Conservation (phyloP, 129 eudicot species). For the Erigeron canadensis region DNA sequence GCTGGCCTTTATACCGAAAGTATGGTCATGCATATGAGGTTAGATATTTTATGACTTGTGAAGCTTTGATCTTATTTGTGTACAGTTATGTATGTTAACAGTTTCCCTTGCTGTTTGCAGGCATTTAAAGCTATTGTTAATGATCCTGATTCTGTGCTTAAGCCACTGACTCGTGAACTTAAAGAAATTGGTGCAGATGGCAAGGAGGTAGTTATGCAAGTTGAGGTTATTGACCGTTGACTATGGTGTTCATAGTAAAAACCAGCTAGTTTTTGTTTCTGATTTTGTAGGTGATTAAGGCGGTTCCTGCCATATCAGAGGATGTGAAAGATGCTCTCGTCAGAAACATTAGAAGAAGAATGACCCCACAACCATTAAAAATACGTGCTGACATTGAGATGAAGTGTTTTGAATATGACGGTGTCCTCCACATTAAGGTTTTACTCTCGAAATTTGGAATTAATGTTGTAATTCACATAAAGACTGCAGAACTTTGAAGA, state of each 20-base stretch:
- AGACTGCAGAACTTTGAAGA: not conserved
- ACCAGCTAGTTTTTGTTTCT: not conserved
- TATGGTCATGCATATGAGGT: constrained; percentile 82
- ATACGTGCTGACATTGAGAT: constrained; percentile 70
- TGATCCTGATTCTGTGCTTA: constrained; percentile 60
- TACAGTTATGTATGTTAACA: not conserved
- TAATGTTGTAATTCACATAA: not conserved
- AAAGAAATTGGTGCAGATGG: constrained; percentile 57
- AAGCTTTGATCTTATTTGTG: not conserved
- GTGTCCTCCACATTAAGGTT: constrained; percentile 78
- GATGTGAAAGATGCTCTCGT: constrained; percentile 60
- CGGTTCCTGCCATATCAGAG: constrained; percentile 65
- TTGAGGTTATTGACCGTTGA: constrained; percentile 13
- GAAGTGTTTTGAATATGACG: constrained; percentile 68
- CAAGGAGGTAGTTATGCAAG: constrained; percentile 43
- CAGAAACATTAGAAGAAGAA: constrained; percentile 58
- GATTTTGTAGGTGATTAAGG: constrained; percentile 51
- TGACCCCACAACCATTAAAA: constrained; percentile 76
- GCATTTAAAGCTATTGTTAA: constrained; percentile 56
- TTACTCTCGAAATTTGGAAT: not conserved
- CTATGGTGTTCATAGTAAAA: not conserved
- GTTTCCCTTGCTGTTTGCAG: constrained; percentile 23
- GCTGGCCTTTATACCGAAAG: constrained; percentile 75
- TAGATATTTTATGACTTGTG: constrained; percentile 11
- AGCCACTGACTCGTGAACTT: constrained; percentile 52